Percentiles rank a stretch among this genome's conserved stretches.
These are phyloP conservation scores for Cryptomeria japonica DNA, from an alignment of 75 land plant species.

Conservation along the genomic window DNA sequence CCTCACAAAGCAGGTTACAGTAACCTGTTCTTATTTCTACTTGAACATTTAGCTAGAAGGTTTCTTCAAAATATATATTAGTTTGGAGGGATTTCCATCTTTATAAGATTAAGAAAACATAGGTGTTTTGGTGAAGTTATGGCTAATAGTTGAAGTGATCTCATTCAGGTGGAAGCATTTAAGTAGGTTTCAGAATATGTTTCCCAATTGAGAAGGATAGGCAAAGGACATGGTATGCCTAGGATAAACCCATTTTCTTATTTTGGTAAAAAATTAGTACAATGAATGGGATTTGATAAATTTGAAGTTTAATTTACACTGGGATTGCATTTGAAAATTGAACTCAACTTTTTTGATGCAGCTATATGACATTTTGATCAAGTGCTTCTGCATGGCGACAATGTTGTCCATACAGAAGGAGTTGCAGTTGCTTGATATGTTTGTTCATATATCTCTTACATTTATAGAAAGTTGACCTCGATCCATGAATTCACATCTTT, in stretches of 20 bases:
- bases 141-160: not conserved
- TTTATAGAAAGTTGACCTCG: not conserved
- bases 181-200: conserved; percentile 87
- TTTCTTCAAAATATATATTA: not conserved
- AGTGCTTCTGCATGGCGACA: conserved; percentile 39
- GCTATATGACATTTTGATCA: conserved; percentile 82
- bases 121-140: not conserved
- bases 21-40: not conserved
- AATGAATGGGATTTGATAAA: not conserved
- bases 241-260: too few relatives aligned
- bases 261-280: not conserved
- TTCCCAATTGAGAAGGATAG: conserved; percentile 86
- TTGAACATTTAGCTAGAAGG: not conserved
- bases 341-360: conserved; percentile 12
- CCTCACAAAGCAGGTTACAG: conserved; percentile 78
- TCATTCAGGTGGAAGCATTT: conserved; percentile 79
- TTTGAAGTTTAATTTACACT: not conserved
- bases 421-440: not conserved
- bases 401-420: not conserved
- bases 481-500: not conserved
- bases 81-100: not conserved
- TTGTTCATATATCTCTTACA: not conserved
- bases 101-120: not conserved
- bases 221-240: conserved; percentile 89
- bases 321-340: not conserved